Conservation (phyloP, 352 stramenopile genomes). For the Phytopythium cucurbitacearum region DNA sequence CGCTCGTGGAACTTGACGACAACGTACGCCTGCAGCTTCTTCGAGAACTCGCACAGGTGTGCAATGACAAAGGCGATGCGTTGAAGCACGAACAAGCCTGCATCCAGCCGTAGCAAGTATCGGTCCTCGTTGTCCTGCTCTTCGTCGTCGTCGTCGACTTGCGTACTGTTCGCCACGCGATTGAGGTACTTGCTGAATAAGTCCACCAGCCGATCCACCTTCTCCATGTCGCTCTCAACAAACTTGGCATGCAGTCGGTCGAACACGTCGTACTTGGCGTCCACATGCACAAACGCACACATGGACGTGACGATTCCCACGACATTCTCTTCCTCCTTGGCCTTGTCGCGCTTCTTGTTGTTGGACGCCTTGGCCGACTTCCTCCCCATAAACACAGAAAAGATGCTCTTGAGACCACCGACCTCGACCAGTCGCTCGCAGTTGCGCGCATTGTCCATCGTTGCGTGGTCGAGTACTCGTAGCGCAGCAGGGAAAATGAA, state of each 20-base stretch:
- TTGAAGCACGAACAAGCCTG: constrained; percentile 76
- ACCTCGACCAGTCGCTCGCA: constrained; percentile 71
- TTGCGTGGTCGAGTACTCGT: constrained; percentile 53
- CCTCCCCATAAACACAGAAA: constrained; percentile 75
- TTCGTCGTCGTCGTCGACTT: constrained; percentile 18
- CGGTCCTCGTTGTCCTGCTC: constrained; percentile 47
- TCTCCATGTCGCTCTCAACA: constrained; percentile 78
- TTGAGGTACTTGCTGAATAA: constrained; percentile 71
- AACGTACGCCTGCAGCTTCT: constrained; percentile 60
- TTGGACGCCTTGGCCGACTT: constrained; percentile 22
- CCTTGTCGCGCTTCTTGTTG: constrained; percentile 30
- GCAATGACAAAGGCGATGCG: constrained; percentile 56
- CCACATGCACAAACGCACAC: constrained; percentile 38
- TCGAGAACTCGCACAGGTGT: constrained; percentile 58
- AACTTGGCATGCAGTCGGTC: constrained; percentile 80
- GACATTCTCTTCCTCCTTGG: constrained; percentile 64
- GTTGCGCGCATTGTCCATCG: constrained; percentile 53
- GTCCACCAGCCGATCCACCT: constrained; percentile 74
- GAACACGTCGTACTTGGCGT: constrained; percentile 49
- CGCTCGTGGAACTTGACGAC: constrained; percentile 77
- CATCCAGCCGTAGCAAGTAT: constrained; percentile 64
- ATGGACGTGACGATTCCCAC: constrained; percentile 64
- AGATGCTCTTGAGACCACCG: constrained; percentile 54
- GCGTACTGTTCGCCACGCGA: constrained; percentile 31
- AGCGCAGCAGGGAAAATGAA: constrained; percentile 54